Conservation (phyloP, 2,329 filamentous ascomycete genomes). For the Aschersonia sp. region DNA sequence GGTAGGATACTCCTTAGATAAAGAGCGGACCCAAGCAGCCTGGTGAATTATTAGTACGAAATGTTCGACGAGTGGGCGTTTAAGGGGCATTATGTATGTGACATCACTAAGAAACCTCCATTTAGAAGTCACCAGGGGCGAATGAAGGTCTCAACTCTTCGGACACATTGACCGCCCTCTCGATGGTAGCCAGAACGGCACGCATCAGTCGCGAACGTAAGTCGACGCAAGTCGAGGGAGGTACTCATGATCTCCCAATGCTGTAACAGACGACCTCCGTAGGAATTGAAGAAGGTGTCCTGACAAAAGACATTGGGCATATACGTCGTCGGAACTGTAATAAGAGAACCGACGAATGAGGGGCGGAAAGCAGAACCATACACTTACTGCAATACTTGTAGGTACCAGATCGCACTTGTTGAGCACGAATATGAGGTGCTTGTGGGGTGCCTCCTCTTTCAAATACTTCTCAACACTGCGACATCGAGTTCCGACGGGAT, state of each 20-base stretch:
- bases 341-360: not conserved
- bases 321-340: not conserved
- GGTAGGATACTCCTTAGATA: slow-evolving; percentile 87
- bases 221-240: slow-evolving; percentile 24
- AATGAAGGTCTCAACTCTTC: slow-evolving; percentile 92
- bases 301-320: slow-evolving; percentile 61
- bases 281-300: slow-evolving; percentile 58
- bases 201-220: slow-evolving; percentile 45
- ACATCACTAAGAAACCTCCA: slow-evolving; percentile 97
- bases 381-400: slow-evolving; percentile 86
- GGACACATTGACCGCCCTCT: slow-evolving; percentile 65
- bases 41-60: slow-evolving; percentile 21
- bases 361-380: not conserved
- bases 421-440: slow-evolving; percentile 52
- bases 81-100: slow-evolving; percentile 48
- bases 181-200: slow-evolving; percentile 82
- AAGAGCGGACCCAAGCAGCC: slow-evolving; percentile 81
- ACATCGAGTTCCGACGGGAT: slow-evolving; percentile 82
- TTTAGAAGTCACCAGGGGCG: slow-evolving; percentile 38
- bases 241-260: slow-evolving; percentile 78
- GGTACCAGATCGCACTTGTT: slow-evolving; percentile 65
- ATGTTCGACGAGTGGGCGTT: not conserved
- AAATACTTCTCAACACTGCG: slow-evolving; percentile 72
- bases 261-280: slow-evolving; percentile 96
- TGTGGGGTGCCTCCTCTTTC: slow-evolving; percentile 83